phyloP scores from a whole-genome alignment of 2,329 filamentous ascomycete species.

The Cladosporium velox region DNA sequence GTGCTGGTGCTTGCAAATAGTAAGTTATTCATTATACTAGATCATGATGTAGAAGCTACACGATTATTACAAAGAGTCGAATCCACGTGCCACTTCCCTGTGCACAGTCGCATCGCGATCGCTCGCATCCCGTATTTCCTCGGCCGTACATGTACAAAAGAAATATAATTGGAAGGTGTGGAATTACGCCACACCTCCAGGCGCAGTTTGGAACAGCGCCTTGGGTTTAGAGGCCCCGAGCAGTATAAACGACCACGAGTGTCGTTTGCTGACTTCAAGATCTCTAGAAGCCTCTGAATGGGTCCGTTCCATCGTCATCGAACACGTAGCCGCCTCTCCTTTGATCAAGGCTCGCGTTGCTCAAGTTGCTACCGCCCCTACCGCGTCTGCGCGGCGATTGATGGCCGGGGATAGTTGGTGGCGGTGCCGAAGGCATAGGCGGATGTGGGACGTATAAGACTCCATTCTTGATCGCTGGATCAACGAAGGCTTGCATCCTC shows the following conservation, averaged over 20 bases:
- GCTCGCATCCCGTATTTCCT: background rate
- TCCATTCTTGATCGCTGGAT: conserved; percentile 43
- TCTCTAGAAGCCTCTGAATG: conserved; percentile 39
- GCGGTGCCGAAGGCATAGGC: conserved; percentile 25
- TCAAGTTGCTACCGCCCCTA: conserved; percentile 34
- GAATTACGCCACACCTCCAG: background rate
- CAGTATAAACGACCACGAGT: background rate
- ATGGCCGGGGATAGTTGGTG: background rate
- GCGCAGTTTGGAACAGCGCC: background rate
- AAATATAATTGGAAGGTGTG: background rate
- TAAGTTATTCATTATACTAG: background rate
- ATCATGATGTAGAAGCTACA: conserved; percentile 9
- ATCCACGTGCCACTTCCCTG: background rate
- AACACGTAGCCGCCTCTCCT: conserved; percentile 38
- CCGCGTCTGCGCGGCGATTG: conserved; percentile 21
- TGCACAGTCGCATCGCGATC: background rate
- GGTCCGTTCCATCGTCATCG: conserved; percentile 39
- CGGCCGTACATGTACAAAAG: conserved; percentile 7
- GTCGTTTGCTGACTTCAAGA: background rate
- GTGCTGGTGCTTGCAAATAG: background rate
- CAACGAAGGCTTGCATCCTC: conserved; percentile 96
- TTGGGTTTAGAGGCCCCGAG: background rate
- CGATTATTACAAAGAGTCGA: background rate
- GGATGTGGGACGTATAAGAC: conserved; percentile 37
- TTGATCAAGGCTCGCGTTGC: conserved; percentile 34